phyloP scores from a whole-genome alignment of 2,329 filamentous ascomycete genomes.

The Thyridium curvatum region DNA sequence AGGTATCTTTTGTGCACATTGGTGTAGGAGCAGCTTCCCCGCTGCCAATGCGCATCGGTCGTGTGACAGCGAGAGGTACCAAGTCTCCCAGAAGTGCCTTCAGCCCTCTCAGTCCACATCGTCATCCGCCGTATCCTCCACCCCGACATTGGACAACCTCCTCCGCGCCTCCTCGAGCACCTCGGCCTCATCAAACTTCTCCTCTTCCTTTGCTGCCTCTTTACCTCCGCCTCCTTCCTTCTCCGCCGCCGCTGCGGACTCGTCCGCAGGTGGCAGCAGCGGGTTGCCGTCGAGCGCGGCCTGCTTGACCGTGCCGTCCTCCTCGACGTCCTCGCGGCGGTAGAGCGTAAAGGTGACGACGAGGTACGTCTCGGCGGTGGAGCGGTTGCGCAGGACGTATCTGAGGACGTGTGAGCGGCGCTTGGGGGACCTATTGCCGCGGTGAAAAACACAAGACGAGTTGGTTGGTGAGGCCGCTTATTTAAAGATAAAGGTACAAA shows the following conservation, averaged over 20 bases:
- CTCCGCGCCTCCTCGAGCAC: conserved; percentile 31
- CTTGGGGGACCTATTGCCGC: conserved; percentile 27
- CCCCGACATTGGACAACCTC: conserved; percentile 20
- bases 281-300: conserved; percentile 18
- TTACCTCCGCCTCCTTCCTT: conserved; percentile 20
- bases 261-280: conserved; percentile 7
- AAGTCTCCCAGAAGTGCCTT: no score
- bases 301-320: conserved; percentile 49
- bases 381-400: conserved; percentile 82
- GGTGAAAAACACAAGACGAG: conserved; percentile 26
- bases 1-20: no score
- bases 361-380: conserved; percentile 69
- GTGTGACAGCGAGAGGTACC: no score
- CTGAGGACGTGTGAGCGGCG: conserved; percentile 74
- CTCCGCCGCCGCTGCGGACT: conserved; percentile 9
- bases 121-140: conserved; percentile 19
- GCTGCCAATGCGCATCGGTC: no score
- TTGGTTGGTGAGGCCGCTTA: conserved; percentile 22
- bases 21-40: no score
- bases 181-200: conserved; percentile 23
- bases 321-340: conserved; percentile 58
- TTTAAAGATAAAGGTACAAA: conserved; percentile 23
- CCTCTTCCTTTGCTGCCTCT: conserved; percentile 13
- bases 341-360: conserved; percentile 77
- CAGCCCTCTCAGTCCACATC: conserved; percentile 33